phyloP scores from a whole-genome alignment of 495 filamentous ascomycete genomes.

The Aspergillus conjunctus region DNA sequence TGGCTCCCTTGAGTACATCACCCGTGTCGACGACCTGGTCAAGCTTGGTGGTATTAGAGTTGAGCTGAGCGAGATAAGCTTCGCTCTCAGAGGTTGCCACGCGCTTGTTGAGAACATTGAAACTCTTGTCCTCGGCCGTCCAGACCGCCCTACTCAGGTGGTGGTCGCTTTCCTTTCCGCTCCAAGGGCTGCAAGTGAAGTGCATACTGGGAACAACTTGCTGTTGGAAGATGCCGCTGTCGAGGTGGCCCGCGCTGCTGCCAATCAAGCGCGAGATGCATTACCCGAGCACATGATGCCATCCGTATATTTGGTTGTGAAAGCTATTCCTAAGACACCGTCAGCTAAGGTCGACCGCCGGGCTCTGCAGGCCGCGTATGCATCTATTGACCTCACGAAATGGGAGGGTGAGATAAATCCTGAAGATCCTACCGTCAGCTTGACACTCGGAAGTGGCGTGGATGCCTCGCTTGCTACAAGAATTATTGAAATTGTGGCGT shows the following conservation, averaged over 20 bases:
- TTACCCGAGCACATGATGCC: conserved; percentile 42
- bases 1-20: conserved; percentile 47
- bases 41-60: conserved; percentile 43
- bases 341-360: conserved; percentile 40
- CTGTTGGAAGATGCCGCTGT: conserved; percentile 19
- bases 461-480: conserved; percentile 14
- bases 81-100: conserved; percentile 36
- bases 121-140: conserved; percentile 29
- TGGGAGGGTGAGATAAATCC: conserved; percentile 34
- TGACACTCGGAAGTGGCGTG: conserved; percentile 1
- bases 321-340: conserved; percentile 34
- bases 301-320: conserved; percentile 34
- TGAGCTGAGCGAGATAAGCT: conserved; percentile 43
- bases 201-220: conserved; percentile 12
- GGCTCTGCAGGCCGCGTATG: conserved; percentile 33
- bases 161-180: conserved; percentile 39
- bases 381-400: conserved; percentile 29
- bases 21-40: conserved; percentile 41
- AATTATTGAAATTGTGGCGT: conserved; percentile 29
- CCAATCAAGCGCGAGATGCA: conserved; percentile 24
- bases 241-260: conserved; percentile 29
- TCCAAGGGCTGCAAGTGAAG: conserved; percentile 17
- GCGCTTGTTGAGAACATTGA: conserved; percentile 34
- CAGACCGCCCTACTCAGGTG: conserved; percentile 36
- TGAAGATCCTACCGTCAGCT: conserved; percentile 7